These are phyloP conservation scores for Alisma plantagoaquatica DNA, from an alignment of 106 monocot genomes.

Conservation along the genomic window DNA sequence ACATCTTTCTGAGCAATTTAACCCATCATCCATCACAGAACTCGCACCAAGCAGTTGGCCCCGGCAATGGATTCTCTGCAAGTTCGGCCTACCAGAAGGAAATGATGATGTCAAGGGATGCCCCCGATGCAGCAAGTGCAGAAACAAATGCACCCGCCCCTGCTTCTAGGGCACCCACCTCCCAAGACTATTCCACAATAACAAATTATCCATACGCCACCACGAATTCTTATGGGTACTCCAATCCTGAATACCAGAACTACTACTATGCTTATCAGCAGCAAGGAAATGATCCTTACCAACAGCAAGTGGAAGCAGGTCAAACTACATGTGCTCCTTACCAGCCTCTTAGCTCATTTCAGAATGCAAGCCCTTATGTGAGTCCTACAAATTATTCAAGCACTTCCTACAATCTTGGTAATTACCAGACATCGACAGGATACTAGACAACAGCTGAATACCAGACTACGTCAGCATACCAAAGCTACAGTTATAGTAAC, in stretches of 20 bases:
- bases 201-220: constrained; percentile 34
- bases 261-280: constrained; percentile 58
- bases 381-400: constrained; percentile 65
- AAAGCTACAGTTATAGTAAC: constrained; percentile 7
- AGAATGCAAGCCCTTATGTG: constrained; percentile 74
- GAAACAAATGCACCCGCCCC: constrained; percentile 28
- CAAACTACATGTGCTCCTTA: constrained; percentile 96
- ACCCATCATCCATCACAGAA: constrained; percentile 34
- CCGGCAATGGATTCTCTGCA: constrained; percentile 33
- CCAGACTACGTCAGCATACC: constrained; percentile 33
- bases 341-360: constrained; percentile 97
- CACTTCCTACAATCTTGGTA: constrained; percentile 94
- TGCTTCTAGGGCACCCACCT: constrained; percentile 21
- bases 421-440: constrained; percentile 77
- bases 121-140: constrained; percentile 18
- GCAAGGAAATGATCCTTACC: constrained; percentile 37
- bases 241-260: constrained; percentile 34
- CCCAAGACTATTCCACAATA: constrained; percentile 54
- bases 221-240: constrained; percentile 39
- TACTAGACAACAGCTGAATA: constrained; percentile 26
- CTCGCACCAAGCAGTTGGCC: constrained; percentile 19
- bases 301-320: constrained; percentile 72
- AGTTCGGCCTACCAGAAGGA: constrained; percentile 39
- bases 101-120: constrained; percentile 20
- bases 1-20: constrained; percentile 10